Evolutionary conservation across 345 rosid species (phyloP).

Genomic region (Lepidium sativum): DNA sequence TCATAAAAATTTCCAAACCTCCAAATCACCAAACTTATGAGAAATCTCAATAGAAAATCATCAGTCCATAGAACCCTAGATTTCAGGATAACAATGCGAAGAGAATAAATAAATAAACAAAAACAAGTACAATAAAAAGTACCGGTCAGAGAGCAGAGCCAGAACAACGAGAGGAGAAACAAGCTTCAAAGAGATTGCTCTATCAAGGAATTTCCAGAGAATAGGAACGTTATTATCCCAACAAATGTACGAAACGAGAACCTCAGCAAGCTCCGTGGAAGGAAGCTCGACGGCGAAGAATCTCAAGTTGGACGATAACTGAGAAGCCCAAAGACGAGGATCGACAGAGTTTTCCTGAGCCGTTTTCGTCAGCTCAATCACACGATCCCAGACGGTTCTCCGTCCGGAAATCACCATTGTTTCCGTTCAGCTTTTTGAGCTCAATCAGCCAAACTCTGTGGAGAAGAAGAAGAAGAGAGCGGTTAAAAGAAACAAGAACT

Average conservation of each 20-base stretch:
- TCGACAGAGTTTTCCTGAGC: constrained; percentile 59
- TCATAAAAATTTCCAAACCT: neutral
- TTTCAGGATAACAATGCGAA: neutral
- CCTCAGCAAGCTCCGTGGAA: constrained; percentile 58
- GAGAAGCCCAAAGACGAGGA: constrained; percentile 67
- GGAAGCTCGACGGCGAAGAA: constrained; percentile 56
- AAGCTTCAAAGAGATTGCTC: constrained; percentile 53
- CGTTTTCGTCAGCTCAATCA: constrained; percentile 52
- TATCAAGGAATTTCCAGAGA: constrained; percentile 87
- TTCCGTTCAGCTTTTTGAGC: neutral
- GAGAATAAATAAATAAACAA: neutral
- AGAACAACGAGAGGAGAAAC: constrained; percentile 76
- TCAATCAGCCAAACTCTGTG: neutral
- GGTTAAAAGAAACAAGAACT: constrained; percentile 8
- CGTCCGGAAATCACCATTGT: constrained; percentile 33
- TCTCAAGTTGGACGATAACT: constrained; percentile 51
- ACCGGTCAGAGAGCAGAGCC: constrained; percentile 76
- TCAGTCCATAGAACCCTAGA: neutral
- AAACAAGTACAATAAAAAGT: neutral
- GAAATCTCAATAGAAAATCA: neutral
- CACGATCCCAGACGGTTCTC: constrained; percentile 49
- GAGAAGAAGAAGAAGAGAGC: neutral
- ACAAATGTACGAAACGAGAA: constrained; percentile 68
- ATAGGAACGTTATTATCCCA: constrained; percentile 82
- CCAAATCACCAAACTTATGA: neutral